These are phyloP conservation scores for Alternaria infectoria DNA, from an alignment of 2,329 filamentous ascomycete species.

Conservation along the genomic window DNA sequence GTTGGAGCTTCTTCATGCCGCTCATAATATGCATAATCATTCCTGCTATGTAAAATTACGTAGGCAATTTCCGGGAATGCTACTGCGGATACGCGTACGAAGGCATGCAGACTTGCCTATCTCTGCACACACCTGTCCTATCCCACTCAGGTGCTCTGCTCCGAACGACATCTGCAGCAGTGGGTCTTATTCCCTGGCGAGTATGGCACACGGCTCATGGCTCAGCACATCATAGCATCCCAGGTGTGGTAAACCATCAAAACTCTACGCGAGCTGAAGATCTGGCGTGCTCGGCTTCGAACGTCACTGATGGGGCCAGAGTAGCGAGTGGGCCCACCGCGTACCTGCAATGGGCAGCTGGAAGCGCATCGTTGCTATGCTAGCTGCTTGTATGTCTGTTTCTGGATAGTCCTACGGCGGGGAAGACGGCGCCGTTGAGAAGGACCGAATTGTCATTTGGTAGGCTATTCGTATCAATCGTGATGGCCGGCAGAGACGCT, in stretches of 20 bases:
- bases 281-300: neutral
- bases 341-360: neutral
- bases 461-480: no score
- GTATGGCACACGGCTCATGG: neutral
- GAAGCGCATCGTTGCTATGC: neutral
- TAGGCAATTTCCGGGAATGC: neutral
- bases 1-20: neutral
- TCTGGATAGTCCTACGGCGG: neutral
- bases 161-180: neutral
- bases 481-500: neutral
- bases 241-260: neutral
- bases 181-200: neutral
- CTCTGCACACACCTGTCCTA: neutral
- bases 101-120: neutral
- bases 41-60: neutral
- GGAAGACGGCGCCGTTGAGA: neutral
- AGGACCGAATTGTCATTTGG: neutral
- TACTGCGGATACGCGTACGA: neutral
- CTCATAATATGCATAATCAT: neutral
- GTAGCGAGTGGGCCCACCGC: no score
- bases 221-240: neutral
- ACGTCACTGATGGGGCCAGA: neutral
- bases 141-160: neutral
- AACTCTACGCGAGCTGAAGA: neutral
- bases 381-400: neutral